These are phyloP conservation scores for Pseudozyma hubeiensis DNA, from an alignment of 1,284 basidiomycete species.

Conservation along the genomic window DNA sequence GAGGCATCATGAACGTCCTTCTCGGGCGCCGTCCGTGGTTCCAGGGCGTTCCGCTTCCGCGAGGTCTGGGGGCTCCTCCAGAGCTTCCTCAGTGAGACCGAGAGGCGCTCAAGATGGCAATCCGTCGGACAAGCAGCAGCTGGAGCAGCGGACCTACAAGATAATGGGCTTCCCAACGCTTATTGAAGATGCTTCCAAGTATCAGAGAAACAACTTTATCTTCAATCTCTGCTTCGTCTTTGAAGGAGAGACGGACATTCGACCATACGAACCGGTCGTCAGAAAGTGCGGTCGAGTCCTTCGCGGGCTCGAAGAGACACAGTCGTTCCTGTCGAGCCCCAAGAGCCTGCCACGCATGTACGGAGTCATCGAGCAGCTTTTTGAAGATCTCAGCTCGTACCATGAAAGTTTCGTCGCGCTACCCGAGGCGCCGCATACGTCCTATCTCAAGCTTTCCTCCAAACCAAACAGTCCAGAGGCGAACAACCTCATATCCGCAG, in stretches of 20 bases:
- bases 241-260: slow-evolving; percentile 83
- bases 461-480: slow-evolving; percentile 35
- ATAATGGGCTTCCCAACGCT: slow-evolving; percentile 62
- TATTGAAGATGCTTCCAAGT: slow-evolving; percentile 57
- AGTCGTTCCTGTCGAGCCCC: slow-evolving; percentile 83
- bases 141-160: slow-evolving; percentile 55
- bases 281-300: slow-evolving; percentile 92
- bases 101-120: slow-evolving; percentile 1
- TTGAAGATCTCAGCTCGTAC: slow-evolving; percentile 96
- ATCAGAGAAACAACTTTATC: slow-evolving; percentile 75
- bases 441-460: slow-evolving; percentile 35
- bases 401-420: slow-evolving; percentile 67
- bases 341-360: slow-evolving; percentile 79
- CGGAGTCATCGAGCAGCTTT: slow-evolving; percentile 92
- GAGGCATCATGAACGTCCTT: slow-evolving; percentile 6
- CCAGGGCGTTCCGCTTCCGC: slow-evolving; percentile 19
- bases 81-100: slow-evolving; percentile 21
- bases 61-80: slow-evolving; percentile 19
- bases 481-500: slow-evolving; percentile 15
- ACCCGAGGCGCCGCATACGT: slow-evolving; percentile 58
- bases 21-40: slow-evolving; percentile 19
- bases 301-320: slow-evolving; percentile 89
- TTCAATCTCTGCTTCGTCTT: slow-evolving; percentile 96
- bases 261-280: slow-evolving; percentile 94
- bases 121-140: slow-evolving; percentile 2